Evolutionary conservation across 352 stramenopile species (phyloP).

Genomic region (Chrysophaeum taylorii): DNA sequence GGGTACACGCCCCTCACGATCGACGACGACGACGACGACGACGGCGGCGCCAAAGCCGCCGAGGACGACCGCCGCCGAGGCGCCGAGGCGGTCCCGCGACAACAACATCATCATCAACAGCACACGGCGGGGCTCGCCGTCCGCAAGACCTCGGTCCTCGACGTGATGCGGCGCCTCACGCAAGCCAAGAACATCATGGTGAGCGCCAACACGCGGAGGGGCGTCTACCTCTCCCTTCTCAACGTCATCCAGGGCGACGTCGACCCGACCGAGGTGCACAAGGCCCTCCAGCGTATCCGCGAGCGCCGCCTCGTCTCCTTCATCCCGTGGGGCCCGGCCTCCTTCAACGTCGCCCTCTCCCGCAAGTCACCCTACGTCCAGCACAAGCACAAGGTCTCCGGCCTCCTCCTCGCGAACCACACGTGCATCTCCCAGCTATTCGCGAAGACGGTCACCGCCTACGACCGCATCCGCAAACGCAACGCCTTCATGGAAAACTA

Average conservation of each 20-base stretch:
- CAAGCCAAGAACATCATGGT: conserved; percentile 99
- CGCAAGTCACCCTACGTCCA: conserved; percentile 93
- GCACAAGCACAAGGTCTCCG: conserved; percentile 85
- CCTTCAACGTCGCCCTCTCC: conserved; percentile 95
- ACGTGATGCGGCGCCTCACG: conserved; percentile 91
- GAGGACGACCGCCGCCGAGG: background rate
- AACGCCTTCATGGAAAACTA: conserved; percentile 99
- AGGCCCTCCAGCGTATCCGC: conserved; percentile 92
- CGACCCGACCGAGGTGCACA: conserved; percentile 96
- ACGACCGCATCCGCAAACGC: conserved; percentile 89
- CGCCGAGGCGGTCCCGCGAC: background rate
- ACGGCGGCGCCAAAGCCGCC: no score
- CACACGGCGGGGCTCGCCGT: no score
- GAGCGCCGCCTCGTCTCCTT: conserved; percentile 91
- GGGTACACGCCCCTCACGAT: conserved; percentile 97
- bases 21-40: conserved; percentile 23
- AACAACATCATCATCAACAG: no score
- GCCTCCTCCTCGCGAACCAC: conserved; percentile 98
- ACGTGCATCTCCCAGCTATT: conserved; percentile 85
- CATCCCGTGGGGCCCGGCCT: conserved; percentile 96
- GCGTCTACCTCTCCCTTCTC: conserved; percentile 98
- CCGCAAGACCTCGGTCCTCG: conserved; percentile 95
- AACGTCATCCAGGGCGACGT: conserved; percentile 99
- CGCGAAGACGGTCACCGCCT: conserved; percentile 35
- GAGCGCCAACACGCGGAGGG: conserved; percentile 81